Base-by-base conservation (phyloP, 129 eudicot genomes). In the Gnaphalium uliginosum region DNA sequence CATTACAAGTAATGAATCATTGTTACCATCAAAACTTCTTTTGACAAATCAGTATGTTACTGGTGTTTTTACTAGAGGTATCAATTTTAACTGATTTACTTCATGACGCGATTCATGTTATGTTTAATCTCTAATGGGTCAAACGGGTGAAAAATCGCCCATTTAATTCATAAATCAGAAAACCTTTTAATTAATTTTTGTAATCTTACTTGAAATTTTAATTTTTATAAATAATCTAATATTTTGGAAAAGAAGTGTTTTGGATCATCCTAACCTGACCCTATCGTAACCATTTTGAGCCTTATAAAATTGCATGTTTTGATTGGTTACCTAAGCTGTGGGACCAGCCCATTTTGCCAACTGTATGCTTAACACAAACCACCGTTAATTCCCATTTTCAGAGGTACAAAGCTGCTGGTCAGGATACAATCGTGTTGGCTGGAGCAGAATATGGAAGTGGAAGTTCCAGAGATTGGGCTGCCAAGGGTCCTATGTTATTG, bases 391-490 rank as follows among this genome's bases (percentile, higher is more conserved):
- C 27, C 29, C 5, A 7, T 66, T 64, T 79, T 13, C 90, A 94
- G 98, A 88, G 67, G 39, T 94, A 90, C 92, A 94, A 90, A 79
- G 75, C 87, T 71, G 96, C 86, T 59, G 97, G 98, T 10, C 92
- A 88, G 58, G 96, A 84, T 72, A 94, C 93, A 59, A 86, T 94
- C 71, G 83, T 94, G 22, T 78, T 90, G 62, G 98, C 97, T 6
- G 97, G 98, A 50, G 96, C 97, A 29, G 98, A 94, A 60, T 94
- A 94, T 79, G 97, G 98, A 82, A 94, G 97, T 87, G 98, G 98
- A 73, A 94, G 98, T 77, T 94, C 97, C 5, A 82, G 96, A 4
- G 98, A 90, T 71, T 90, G 96, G 97, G 97, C 97, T 76, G 97
- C 98, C 71, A 94, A 94, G 83, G 98, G 97, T 27, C 97, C 97